Conservation (phyloP, 2,329 filamentous ascomycete species). For the Lecanicillium sp. region DNA sequence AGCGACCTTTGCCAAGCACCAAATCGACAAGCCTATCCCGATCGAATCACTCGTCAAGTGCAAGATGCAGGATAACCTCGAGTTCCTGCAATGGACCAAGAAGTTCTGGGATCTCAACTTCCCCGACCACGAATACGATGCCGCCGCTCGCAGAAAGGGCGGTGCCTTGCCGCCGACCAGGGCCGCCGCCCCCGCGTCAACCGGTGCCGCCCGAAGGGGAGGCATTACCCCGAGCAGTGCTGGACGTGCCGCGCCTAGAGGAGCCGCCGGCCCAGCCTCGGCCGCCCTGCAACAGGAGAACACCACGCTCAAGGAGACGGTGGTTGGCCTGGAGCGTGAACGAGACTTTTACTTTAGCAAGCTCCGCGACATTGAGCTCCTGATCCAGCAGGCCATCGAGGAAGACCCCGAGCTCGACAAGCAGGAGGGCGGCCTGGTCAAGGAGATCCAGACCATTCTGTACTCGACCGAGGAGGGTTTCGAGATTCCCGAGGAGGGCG, state of each 20-base stretch:
- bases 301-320: slow-evolving; percentile 83
- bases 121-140: slow-evolving; percentile 94
- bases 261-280: slow-evolving; percentile 47
- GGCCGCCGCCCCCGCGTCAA: slow-evolving; percentile 37
- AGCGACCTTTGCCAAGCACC: slow-evolving; percentile 81
- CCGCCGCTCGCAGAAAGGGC: slow-evolving; percentile 75
- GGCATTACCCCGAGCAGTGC: slow-evolving; percentile 56
- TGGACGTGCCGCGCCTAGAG: slow-evolving; percentile 37
- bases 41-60: slow-evolving; percentile 89
- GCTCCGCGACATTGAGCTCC: slow-evolving; percentile 88
- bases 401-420: slow-evolving; percentile 89
- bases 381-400: slow-evolving; percentile 89
- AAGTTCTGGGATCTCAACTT: slow-evolving; percentile 97
- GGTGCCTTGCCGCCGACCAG: slow-evolving; percentile 49
- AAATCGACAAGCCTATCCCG: slow-evolving; percentile 82
- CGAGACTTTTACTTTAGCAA: slow-evolving; percentile 99
- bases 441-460: slow-evolving; percentile 92
- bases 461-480: slow-evolving; percentile 95
- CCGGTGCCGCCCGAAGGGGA: slow-evolving; percentile 42
- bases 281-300: slow-evolving; percentile 80
- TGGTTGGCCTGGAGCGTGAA: slow-evolving; percentile 90
- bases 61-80: slow-evolving; percentile 99
- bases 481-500: slow-evolving; percentile 77
- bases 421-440: slow-evolving; percentile 84
- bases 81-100: slow-evolving; percentile 97